phyloP scores from a whole-genome alignment of 2,329 filamentous ascomycete species.

The Xylaria sp. region DNA sequence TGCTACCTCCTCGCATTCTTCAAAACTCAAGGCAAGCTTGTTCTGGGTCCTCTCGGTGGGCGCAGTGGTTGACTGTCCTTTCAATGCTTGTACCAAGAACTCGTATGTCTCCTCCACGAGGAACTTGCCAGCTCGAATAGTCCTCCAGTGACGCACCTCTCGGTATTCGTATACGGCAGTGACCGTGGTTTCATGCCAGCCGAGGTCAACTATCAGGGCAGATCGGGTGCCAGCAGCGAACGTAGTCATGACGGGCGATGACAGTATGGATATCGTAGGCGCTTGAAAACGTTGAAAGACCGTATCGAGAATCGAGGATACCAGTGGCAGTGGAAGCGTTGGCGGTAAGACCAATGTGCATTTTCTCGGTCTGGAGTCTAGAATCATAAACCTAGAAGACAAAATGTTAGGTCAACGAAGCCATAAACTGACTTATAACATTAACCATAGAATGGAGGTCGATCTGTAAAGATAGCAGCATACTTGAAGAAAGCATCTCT shows the following conservation, averaged over 20 bases:
- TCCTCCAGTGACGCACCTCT: conserved; percentile 67
- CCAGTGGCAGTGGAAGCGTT: conserved; percentile 67
- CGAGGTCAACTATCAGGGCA: conserved; percentile 82
- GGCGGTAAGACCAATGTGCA: conserved; percentile 73
- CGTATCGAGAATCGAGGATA: conserved; percentile 70
- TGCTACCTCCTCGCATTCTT: conserved; percentile 75
- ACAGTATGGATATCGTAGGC: conserved; percentile 74
- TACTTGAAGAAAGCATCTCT: conserved; percentile 78
- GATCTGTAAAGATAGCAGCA: conserved; percentile 31
- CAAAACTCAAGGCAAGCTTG: conserved; percentile 53
- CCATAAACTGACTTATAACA: not conserved
- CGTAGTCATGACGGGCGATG: conserved; percentile 66
- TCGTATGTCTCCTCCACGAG: conserved; percentile 66
- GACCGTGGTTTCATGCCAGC: conserved; percentile 84
- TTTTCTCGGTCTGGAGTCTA: conserved; percentile 71
- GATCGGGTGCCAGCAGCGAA: conserved; percentile 78
- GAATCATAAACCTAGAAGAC: conserved; percentile 50
- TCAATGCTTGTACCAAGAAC: conserved; percentile 47
- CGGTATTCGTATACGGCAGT: conserved; percentile 88
- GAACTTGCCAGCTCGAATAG: conserved; percentile 66
- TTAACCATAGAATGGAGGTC: not conserved
- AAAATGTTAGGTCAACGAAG: not conserved
- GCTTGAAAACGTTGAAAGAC: conserved; percentile 77
- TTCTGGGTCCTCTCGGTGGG: conserved; percentile 28
- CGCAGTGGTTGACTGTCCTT: conserved; percentile 23